Base-by-base conservation (phyloP, 2,329 filamentous ascomycete species). In the Mollisia scopiformis region DNA sequence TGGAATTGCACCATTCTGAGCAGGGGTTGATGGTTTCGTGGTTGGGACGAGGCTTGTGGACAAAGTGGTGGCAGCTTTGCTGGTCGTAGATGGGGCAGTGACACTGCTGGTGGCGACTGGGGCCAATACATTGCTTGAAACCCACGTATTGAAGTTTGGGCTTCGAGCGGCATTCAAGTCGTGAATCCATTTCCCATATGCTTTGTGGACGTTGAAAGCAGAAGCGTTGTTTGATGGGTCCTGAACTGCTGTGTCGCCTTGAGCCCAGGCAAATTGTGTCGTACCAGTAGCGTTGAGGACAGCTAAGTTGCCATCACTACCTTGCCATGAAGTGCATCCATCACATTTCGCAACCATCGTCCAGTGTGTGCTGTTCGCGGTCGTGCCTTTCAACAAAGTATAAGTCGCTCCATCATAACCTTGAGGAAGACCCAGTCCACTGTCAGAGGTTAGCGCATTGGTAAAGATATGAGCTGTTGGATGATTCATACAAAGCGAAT, bases 111-210 rank as follows among this genome's bases (percentile, higher is more conserved):
- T 55, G 19, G 56, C 28, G 41, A 30, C 51, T 39, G 52, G 25
- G 28, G 43, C 11, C 16, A 61, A 41, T 13, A 60, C 21, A 59
- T 67, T 67, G 30, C 21, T 59, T 10, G 55, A 43, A 35, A 67
- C 59, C 59, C 54, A 67, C 6, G 63, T 19, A 19, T 59, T 28
- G 54, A 67, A 67, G 21, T 60, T 64, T 5, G 62, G 56, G 35
- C 55, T 65, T 52, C 65, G 47, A 11, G 65, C 65, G 49, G 65
- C 63, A 39, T 64, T 66, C 55, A 67, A 56, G 50, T 67, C 65
- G 54, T 65, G 63, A 23, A 23, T 55, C 63, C 63, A 67, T 56
- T 63, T 67, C 6, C 58, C 65, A 43, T 59, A 59, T 14, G 53
- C 33, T 14, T 50, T 28, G 41, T 67, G 65, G 16, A 62, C 58